phyloP scores from a whole-genome alignment of 208 protist species.

The Crithidia brevicula region DNA sequence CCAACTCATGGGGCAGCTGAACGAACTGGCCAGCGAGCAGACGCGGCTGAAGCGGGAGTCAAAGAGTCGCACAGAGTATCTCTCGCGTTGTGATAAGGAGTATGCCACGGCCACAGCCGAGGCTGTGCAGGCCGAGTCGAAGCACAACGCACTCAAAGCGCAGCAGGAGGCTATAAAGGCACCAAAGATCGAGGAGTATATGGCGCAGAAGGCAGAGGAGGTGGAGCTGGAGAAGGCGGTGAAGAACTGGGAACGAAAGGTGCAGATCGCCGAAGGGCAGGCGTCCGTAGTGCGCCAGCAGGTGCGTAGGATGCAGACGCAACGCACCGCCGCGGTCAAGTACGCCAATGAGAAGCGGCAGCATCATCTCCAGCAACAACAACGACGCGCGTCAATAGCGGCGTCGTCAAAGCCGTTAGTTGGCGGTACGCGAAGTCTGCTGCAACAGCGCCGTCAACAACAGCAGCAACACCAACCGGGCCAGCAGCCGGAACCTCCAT shows the following conservation, averaged over 20 bases:
- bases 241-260: conserved; percentile 90
- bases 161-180: conserved; percentile 92
- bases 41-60: conserved; percentile 84
- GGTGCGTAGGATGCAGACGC: conserved; percentile 38
- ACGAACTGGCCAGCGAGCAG: conserved; percentile 86
- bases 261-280: conserved; percentile 92
- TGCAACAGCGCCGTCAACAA: conserved; percentile 20
- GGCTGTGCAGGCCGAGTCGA: conserved; percentile 64
- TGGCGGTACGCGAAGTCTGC: conserved; percentile 12
- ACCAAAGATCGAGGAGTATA: conserved; percentile 94
- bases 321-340: conserved; percentile 34
- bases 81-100: conserved; percentile 66
- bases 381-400: not conserved
- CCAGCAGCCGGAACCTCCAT: not conserved
- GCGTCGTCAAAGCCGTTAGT: conserved; percentile 10
- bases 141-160: conserved; percentile 72
- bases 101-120: conserved; percentile 71
- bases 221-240: conserved; percentile 89
- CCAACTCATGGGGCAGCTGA: conserved; percentile 85
- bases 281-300: conserved; percentile 68
- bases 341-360: conserved; percentile 41
- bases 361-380: not conserved
- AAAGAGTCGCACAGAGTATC: conserved; percentile 78
- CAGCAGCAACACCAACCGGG: conserved; percentile 14
- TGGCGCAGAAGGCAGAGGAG: conserved; percentile 93